These are phyloP conservation scores for Seiridium unicorne DNA, from an alignment of 2,329 filamentous ascomycete genomes.

Conservation along the genomic window DNA sequence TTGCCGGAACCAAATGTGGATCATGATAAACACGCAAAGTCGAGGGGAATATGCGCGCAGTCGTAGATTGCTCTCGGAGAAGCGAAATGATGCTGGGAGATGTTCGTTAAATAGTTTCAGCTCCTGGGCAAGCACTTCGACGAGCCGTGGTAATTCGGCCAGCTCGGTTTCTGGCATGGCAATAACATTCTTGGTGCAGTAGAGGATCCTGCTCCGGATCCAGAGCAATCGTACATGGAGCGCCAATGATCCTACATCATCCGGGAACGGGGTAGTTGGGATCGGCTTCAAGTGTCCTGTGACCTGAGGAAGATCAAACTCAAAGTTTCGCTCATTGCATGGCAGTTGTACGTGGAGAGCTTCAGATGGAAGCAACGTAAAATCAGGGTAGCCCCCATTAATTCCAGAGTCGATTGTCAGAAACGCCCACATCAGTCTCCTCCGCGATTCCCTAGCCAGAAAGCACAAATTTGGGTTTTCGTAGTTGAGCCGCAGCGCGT, in stretches of 20 bases:
- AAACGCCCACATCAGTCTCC: constrained; percentile 44
- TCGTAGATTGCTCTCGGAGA: constrained; percentile 55
- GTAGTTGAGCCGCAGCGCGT: constrained; percentile 48
- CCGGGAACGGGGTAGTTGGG: constrained; percentile 42
- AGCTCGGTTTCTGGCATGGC: constrained; percentile 42
- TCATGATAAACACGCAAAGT: constrained; percentile 58
- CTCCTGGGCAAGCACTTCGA: constrained; percentile 45
- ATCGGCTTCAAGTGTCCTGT: constrained; percentile 46
- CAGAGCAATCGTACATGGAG: constrained; percentile 56
- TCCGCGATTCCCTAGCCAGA: constrained; percentile 41
- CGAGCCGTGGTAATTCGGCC: constrained; percentile 41
- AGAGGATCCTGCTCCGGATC: constrained; percentile 52
- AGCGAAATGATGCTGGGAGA: constrained; percentile 54
- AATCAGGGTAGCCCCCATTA: constrained; percentile 40
- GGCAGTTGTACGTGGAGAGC: constrained; percentile 42
- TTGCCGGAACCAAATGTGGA: constrained; percentile 59
- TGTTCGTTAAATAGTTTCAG: constrained; percentile 50
- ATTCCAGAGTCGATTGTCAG: constrained; percentile 43
- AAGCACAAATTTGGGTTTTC: constrained; percentile 44
- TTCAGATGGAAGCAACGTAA: constrained; percentile 42
- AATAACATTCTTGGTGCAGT: constrained; percentile 47
- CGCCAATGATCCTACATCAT: constrained; percentile 54
- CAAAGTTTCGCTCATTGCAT: constrained; percentile 50
- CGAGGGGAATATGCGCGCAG: constrained; percentile 56
- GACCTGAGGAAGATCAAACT: constrained; percentile 56